phyloP scores from a whole-genome alignment of 179 eudicot species.

The Corrigiola litoralis region DNA sequence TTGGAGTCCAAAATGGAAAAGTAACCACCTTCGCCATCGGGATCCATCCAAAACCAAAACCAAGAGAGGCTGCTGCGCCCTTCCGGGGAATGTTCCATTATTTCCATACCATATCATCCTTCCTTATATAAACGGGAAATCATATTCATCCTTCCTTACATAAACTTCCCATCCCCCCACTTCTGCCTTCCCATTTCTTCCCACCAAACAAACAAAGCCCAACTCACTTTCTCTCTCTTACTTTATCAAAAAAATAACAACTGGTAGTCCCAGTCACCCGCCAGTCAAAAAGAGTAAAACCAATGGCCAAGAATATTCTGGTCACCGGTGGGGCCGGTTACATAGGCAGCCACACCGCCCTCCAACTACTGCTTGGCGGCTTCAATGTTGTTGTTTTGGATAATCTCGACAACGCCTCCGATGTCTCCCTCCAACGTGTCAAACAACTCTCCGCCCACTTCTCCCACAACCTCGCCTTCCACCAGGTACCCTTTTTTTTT shows the following conservation, averaged over 20 bases:
- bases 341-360: constrained; percentile 88
- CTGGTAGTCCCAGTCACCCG: not conserved
- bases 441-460: constrained; percentile 60
- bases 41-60: constrained; percentile 23
- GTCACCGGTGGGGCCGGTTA: constrained; percentile 99
- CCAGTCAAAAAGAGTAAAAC: not conserved
- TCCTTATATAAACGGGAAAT: constrained; percentile 19
- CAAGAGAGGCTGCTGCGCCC: constrained; percentile 7
- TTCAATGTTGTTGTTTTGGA: constrained; percentile 70
- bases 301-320: constrained; percentile 50
- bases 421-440: constrained; percentile 64
- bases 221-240: not conserved
- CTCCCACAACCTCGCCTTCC: constrained; percentile 59
- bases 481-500: constrained; percentile 43
- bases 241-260: not conserved
- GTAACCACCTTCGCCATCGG: no score
- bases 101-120: no score
- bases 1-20: no score
- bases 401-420: constrained; percentile 81
- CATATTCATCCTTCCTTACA: constrained; percentile 19
- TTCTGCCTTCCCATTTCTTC: not conserved
- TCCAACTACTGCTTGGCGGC: constrained; percentile 70
- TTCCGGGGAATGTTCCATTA: constrained; percentile 32
- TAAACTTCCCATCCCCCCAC: not conserved
- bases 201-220: not conserved